Conservation (phyloP, 2,329 filamentous ascomycete species). For the Ophiostoma piceae region DNA sequence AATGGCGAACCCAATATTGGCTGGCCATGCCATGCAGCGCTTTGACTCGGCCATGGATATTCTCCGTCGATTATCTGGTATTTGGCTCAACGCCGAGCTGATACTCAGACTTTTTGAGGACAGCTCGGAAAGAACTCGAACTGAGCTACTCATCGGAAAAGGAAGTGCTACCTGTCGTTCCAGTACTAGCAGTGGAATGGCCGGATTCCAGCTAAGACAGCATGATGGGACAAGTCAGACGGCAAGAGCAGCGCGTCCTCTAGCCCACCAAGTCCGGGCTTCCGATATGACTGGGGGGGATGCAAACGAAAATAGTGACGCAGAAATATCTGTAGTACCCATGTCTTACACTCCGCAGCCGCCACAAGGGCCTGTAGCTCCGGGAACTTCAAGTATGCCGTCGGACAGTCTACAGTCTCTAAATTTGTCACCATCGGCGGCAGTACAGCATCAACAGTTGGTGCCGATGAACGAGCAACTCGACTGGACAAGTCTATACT, state of each 20-base stretch:
- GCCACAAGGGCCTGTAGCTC: background rate
- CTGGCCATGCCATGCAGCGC: constrained; percentile 27
- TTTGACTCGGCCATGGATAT: constrained; percentile 28
- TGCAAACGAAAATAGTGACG: background rate
- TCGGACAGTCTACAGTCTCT: constrained; percentile 3
- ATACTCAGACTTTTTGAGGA: constrained; percentile 34
- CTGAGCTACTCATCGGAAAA: constrained; percentile 19
- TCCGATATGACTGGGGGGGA: background rate
- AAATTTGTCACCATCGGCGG: background rate
- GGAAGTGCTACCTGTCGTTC: background rate
- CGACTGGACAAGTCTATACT: constrained; percentile 25
- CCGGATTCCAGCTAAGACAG: background rate
- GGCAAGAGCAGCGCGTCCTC: background rate
- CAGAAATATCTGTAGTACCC: background rate
- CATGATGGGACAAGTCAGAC: background rate
- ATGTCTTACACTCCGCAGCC: background rate
- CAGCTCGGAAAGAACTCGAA: constrained; percentile 17
- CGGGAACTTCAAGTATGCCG: background rate
- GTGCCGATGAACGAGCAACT: constrained; percentile 23
- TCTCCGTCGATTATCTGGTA: constrained; percentile 26
- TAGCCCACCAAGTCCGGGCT: background rate
- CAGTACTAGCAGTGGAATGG: background rate
- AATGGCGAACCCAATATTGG: constrained; percentile 28
- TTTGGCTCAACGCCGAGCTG: constrained; percentile 29
- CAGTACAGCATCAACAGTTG: constrained; percentile 17